Conservation (phyloP, 768 basidiomycete species). For the Leccinum disarticulatum region DNA sequence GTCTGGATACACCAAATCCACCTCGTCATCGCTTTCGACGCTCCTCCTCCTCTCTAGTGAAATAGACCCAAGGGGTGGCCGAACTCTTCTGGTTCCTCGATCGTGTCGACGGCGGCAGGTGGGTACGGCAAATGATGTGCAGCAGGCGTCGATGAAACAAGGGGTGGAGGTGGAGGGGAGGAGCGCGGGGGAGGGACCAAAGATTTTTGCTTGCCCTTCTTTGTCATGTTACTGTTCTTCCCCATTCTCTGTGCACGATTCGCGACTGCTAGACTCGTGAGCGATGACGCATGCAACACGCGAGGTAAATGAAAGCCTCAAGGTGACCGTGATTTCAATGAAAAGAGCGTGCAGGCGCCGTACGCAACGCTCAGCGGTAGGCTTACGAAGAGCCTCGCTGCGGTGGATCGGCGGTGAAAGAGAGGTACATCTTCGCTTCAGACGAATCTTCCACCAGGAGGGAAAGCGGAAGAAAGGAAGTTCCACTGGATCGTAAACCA, state of each 20-base stretch:
- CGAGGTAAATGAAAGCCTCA: slow-evolving; percentile 33
- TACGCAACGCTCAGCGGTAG: slow-evolving; percentile 3
- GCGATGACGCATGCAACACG: slow-evolving; percentile 30
- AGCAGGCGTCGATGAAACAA: slow-evolving; percentile 23
- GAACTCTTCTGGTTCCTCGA: slow-evolving; percentile 29
- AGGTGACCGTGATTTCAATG: slow-evolving; percentile 17
- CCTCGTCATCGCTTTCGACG: no score
- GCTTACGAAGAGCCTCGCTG: slow-evolving; percentile 13
- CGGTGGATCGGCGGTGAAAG: not conserved
- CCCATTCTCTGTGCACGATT: slow-evolving; percentile 26
- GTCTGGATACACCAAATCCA: no score
- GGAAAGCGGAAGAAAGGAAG: slow-evolving; percentile 12
- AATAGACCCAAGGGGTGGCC: slow-evolving; percentile 21
- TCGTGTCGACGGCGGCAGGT: slow-evolving; percentile 19
- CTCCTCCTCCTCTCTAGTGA: not conserved
- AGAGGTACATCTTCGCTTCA: slow-evolving; percentile 6
- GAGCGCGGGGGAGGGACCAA: slow-evolving; percentile 9
- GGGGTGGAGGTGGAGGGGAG: slow-evolving; percentile 10
- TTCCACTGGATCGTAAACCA: not conserved
- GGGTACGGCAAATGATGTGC: slow-evolving; percentile 27
- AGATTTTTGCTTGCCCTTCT: slow-evolving; percentile 36
- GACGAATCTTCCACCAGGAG: not conserved
- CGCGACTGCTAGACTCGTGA: slow-evolving; percentile 21
- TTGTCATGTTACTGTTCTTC: slow-evolving; percentile 23
- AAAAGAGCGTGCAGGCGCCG: slow-evolving; percentile 7